Evolutionary conservation across 441 rosid genomes (phyloP).

Genomic region (Pelargonium cotyledonis): DNA sequence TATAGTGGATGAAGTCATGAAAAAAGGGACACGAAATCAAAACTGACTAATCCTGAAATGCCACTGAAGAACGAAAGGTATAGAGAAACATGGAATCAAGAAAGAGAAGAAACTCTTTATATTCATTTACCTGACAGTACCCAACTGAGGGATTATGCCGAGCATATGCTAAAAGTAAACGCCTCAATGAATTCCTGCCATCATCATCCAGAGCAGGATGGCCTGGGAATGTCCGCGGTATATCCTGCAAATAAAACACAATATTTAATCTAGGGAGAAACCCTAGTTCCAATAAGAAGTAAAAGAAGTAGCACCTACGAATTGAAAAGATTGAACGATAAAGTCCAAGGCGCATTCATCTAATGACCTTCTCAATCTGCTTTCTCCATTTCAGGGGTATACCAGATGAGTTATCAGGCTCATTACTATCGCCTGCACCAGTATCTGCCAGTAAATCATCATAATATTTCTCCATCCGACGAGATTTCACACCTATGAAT

Average conservation of each 20-base stretch:
- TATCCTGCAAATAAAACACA: constrained; percentile 38
- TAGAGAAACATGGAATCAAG: not conserved
- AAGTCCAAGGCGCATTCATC: constrained; percentile 49
- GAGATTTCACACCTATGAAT: constrained; percentile 59
- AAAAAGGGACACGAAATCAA: constrained; percentile 2
- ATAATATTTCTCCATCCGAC: constrained; percentile 52
- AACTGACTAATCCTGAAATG: constrained; percentile 11
- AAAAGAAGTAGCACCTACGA: constrained; percentile 32
- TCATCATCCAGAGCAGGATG: constrained; percentile 64
- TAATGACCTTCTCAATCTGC: constrained; percentile 74
- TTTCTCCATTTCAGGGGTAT: constrained; percentile 44
- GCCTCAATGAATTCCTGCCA: constrained; percentile 61
- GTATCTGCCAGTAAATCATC: constrained; percentile 49
- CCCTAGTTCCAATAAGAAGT: constrained; percentile 20
- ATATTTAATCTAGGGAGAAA: constrained; percentile 34
- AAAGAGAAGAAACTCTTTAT: constrained; percentile 7
- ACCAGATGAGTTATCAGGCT: constrained; percentile 28
- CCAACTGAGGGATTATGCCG: constrained; percentile 68
- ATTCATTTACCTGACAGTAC: constrained; percentile 55
- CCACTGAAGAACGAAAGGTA: not conserved
- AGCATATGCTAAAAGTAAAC: constrained; percentile 65
- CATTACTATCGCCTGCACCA: constrained; percentile 26
- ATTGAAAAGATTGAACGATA: constrained; percentile 47
- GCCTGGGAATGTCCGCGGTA: constrained; percentile 66
- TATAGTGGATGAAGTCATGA: not conserved